phyloP scores from a whole-genome alignment of 805 yeast species.

The Maudiozyma serrabonitensis region DNA sequence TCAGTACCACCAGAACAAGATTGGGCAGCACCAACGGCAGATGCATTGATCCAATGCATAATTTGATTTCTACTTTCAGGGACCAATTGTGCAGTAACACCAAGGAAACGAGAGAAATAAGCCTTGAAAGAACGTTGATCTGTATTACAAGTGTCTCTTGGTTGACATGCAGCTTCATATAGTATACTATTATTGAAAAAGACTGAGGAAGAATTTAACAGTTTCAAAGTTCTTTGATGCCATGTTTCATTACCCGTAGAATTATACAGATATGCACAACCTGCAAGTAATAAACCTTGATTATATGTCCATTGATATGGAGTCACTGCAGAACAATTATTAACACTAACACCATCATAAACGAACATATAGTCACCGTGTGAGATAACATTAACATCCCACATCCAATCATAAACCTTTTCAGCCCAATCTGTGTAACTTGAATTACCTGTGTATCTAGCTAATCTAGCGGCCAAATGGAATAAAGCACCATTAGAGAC shows the following conservation, averaged over 20 bases:
- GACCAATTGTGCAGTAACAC: conserved; percentile 59
- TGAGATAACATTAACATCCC: conserved; percentile 38
- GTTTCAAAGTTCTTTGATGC: conserved; percentile 48
- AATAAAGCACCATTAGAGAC: conserved; percentile 86
- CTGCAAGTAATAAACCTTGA: conserved; percentile 68
- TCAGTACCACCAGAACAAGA: conserved; percentile 84
- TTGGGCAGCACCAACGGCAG: conserved; percentile 66
- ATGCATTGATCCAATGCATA: conserved; percentile 31
- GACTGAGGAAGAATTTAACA: conserved; percentile 45
- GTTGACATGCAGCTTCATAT: conserved; percentile 82
- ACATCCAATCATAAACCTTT: conserved; percentile 73
- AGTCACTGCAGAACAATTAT: conserved; percentile 54
- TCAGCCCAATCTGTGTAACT: conserved; percentile 70
- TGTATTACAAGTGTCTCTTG: conserved; percentile 51
- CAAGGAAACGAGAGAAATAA: conserved; percentile 63
- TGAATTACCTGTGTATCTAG: conserved; percentile 68
- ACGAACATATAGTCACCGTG: conserved; percentile 32
- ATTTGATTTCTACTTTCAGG: conserved; percentile 38
- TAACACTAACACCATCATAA: conserved; percentile 59
- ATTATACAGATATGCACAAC: conserved; percentile 74
- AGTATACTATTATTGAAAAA: conserved; percentile 49
- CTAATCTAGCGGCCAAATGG: conserved; percentile 78
- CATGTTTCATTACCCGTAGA: conserved; percentile 57
- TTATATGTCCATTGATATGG: conserved; percentile 77
- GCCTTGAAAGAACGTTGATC: conserved; percentile 95